Evolutionary conservation across 225 moss, liverwort and hornwort species (phyloP).

Genomic region (Pseudisothecium myosuroides): DNA sequence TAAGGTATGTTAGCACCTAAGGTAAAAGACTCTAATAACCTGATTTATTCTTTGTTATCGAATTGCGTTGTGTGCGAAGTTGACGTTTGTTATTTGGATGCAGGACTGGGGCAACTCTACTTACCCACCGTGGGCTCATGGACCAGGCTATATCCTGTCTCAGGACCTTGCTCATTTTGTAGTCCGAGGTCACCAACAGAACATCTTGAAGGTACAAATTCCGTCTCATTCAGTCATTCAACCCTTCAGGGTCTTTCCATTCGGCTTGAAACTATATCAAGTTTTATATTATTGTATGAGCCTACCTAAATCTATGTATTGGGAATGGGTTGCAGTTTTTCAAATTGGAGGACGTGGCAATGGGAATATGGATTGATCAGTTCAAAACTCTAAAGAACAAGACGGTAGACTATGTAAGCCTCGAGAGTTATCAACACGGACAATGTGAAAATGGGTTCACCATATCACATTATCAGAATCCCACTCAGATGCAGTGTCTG

Average conservation of each 20-base stretch:
- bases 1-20: too few relatives aligned
- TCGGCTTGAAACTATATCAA: not conserved
- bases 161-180: slow-evolving; percentile 41
- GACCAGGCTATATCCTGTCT: slow-evolving; percentile 41
- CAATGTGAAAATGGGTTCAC: slow-evolving; percentile 47
- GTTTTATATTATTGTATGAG: not conserved
- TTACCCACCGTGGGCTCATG: slow-evolving; percentile 64
- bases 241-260: not conserved
- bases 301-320: not conserved
- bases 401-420: slow-evolving; percentile 44
- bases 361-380: slow-evolving; percentile 88
- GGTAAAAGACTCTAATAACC: too few relatives aligned
- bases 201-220: slow-evolving; percentile 22
- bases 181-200: slow-evolving; percentile 20
- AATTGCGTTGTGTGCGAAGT: not conserved
- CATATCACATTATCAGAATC: slow-evolving; percentile 83
- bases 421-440: slow-evolving; percentile 34
- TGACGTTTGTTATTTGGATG: slow-evolving; percentile 1
- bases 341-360: slow-evolving; percentile 93
- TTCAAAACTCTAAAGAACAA: slow-evolving; percentile 18
- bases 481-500: slow-evolving; percentile 84
- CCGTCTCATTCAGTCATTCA: not conserved
- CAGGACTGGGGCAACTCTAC: slow-evolving; percentile 26
- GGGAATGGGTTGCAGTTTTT: slow-evolving; percentile 45
- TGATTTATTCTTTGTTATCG: not conserved